Evolutionary conservation across 2,329 filamentous ascomycete genomes (phyloP), one percentile per base, ranked within the genome.

Genomic region (Ophiocordyceps camponoti-saundersi): DNA sequence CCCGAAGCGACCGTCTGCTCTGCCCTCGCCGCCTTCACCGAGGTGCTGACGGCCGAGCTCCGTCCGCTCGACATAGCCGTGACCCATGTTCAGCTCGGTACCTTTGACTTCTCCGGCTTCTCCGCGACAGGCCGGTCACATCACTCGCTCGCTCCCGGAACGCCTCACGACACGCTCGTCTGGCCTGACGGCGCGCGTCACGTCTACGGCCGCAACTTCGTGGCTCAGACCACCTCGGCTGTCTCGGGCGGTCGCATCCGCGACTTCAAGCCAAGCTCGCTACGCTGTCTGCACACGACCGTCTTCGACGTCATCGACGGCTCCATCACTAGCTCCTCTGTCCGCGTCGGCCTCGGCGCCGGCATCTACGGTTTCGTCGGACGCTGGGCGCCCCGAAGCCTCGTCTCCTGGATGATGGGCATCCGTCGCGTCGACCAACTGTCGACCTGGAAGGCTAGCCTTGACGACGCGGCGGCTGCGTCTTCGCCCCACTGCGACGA

Each of bases 401-500:
- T 95, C 16, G 82, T 96, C n/a, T 80, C 80, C 2, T 92, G 86
- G 84, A 94, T 96, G 84, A 82, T 96, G 77, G 88, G 88, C 12
- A 75, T 89, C 48, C 71, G 80, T 50, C 68, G 68, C 48, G 77
- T 81, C 16, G 70, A 77, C 47, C 69, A 77, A 59, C 62, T 79
- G 44, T 70, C 69, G 44, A 60, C 68, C 2, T 77, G 72, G 72
- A 72, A 75, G 57, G 64, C 65, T 16, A 65, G 60, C 52, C 64
- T 62, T 6, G 61, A 61, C 43, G 62, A 63, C 42, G 63, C 36
- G 36, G 36, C 36, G 18, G 36, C 13, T 15, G 13, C n/a, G 6
- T 40, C 60, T 12, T 63, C 63, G 26, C 59, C 63, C 22, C 26
- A 29, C 26, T 53, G 53, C 18, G 60, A 61, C 13, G 62, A 61